Base-by-base conservation (phyloP, 345 rosid genomes). In the Camelina hispida region DNA sequence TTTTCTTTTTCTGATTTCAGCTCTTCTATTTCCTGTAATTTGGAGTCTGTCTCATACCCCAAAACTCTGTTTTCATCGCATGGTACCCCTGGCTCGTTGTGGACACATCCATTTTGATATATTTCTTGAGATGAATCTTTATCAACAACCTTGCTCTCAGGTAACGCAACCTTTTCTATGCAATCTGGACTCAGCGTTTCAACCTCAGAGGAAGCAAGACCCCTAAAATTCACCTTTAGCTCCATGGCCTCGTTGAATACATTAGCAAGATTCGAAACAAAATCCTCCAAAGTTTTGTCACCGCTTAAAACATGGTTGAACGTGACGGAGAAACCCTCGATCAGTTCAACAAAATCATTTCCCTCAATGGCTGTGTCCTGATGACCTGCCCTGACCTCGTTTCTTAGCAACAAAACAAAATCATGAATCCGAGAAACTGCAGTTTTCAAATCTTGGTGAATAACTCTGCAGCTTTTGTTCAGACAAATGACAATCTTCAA, bases 121-220 rank as follows among this genome's bases (percentile, higher is more conserved):
- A 77, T 80, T 56, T 84, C 92, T 18, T 79, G 78, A 6, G 88
- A 81, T 30, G 85, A 74, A 61, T 82, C 90, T 57, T 76, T 79
- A 59, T 74, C 86, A 34, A 75, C 67, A n/a, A 50, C 82, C 84
- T 85, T 88, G 70, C 93, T 85, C 83, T 91, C 96, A 0, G 96
- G 96, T 73, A 94, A 84, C 35, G 89, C 98, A 55, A 94, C 93
- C 87, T 91, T 94, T 68, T 94, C 98, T 28, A 94, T 87, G 81
- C 98, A 94, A 87, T 90, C 89, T 42, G 97, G 88, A 82, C 96
- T 87, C 38, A 52, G 77, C 32, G 62, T 81, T 78, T 88, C 97
- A 42, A 75, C 82, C 79, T 90, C 96, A 22, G 83, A 74, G 40
- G 73, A 78, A 80, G 72, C 85, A 65, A 80, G 86, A 46, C 88